A percentile compares a stretch with the other conserved stretches of the same genome.
Conservation (phyloP, 1,284 basidiomycete genomes). For the Fomes fomentarius region DNA sequence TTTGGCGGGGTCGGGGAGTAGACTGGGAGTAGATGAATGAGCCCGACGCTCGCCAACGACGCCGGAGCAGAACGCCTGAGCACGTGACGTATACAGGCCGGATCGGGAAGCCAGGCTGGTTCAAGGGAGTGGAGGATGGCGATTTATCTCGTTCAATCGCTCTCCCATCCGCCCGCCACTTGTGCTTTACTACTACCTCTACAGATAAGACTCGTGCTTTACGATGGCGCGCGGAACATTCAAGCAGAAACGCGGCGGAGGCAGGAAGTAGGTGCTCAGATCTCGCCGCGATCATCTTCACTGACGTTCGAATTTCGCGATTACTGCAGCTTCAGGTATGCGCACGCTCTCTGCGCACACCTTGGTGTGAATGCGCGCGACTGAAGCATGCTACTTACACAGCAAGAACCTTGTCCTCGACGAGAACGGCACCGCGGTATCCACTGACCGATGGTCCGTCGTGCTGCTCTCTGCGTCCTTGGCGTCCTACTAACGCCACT, state of each 20-base stretch:
- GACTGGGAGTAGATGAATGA: too few species aligned
- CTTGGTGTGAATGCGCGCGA: background rate
- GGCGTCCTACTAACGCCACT: constrained; percentile 4
- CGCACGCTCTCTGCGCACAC: background rate
- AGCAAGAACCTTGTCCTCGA: constrained; percentile 66
- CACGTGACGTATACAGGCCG: constrained; percentile 11
- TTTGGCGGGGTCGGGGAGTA: too few species aligned
- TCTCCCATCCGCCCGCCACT: background rate
- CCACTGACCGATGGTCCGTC: constrained; percentile 50
- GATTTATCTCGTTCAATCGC: background rate
- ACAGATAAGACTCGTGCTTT: background rate
- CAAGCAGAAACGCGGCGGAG: constrained; percentile 86
- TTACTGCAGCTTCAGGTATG: constrained; percentile 34
- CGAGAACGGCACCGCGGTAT: constrained; percentile 62
- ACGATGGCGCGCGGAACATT: constrained; percentile 56
- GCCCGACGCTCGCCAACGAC: constrained; percentile 1
- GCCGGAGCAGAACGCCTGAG: constrained; percentile 6
- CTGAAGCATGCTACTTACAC: background rate
- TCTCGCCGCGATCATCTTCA: background rate
- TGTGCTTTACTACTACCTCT: background rate
- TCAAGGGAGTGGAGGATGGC: too few species aligned
- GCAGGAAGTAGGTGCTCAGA: constrained; percentile 45
- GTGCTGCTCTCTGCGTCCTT: constrained; percentile 12
- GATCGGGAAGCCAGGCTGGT: too few species aligned
- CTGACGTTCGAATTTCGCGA: background rate